phyloP scores from a whole-genome alignment of 2,329 filamentous ascomycete genomes.

The Ilyonectria robusta region DNA sequence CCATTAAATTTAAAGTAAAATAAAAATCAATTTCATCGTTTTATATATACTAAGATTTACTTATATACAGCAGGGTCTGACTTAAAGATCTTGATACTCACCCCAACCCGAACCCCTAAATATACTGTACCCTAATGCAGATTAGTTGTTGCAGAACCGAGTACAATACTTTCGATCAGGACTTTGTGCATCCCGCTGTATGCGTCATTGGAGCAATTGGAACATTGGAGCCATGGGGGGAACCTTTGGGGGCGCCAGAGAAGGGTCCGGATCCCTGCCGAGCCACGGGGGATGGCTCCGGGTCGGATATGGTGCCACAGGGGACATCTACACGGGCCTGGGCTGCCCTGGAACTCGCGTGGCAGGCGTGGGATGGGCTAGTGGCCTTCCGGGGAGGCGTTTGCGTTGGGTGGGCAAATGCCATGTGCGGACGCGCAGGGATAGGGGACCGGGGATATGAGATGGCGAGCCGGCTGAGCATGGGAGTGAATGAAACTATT shows the following conservation, averaged over 20 bases:
- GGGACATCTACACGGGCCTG: neutral
- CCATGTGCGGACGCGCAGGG: constrained; percentile 15
- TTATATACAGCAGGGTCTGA: too few relatives aligned
- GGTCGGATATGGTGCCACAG: neutral
- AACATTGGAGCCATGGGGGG: neutral
- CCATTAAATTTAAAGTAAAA: too few relatives aligned
- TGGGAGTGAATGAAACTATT: neutral
- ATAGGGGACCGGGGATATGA: neutral
- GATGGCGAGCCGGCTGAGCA: neutral
- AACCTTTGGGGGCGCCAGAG: too few relatives aligned
- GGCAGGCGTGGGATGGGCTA: constrained; percentile 13
- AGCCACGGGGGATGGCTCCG: neutral
- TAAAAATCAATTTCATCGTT: too few relatives aligned
- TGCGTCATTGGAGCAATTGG: neutral
- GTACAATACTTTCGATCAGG: too few relatives aligned
- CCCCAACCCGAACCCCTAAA: too few relatives aligned
- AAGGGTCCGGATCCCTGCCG: neutral
- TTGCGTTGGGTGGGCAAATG: constrained; percentile 9
- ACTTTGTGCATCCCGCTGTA: too few relatives aligned
- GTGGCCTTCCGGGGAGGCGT: constrained; percentile 23
- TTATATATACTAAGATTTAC: too few relatives aligned
- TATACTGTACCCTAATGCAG: too few relatives aligned
- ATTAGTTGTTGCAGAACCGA: too few relatives aligned
- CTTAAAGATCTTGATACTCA: too few relatives aligned
- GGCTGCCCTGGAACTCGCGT: constrained; percentile 20